These are phyloP conservation scores for Camellia granthamiana DNA, from an alignment of 148 eudicot species.

Conservation along the genomic window DNA sequence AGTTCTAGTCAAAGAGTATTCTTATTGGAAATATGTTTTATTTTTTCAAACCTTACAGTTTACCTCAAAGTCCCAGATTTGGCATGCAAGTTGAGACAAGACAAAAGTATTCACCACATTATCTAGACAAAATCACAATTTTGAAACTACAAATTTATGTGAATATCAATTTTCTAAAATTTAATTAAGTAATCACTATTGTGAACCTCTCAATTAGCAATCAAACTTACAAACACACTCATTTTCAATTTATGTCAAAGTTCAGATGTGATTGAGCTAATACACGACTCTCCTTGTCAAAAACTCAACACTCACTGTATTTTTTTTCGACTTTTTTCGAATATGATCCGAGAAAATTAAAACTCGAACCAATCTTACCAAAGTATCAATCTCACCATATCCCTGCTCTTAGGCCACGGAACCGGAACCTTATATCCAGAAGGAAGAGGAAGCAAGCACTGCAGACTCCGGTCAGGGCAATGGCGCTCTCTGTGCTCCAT, in stretches of 20 bases:
- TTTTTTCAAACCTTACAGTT: neutral
- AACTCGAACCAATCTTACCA: slow-evolving; percentile 56
- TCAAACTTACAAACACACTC: neutral
- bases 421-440: slow-evolving; percentile 71
- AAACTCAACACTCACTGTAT: neutral
- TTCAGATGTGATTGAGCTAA: neutral
- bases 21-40: too few relatives aligned
- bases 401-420: slow-evolving; percentile 92
- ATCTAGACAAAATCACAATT: neutral
- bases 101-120: neutral
- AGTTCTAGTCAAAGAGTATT: neutral
- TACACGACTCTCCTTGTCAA: neutral
- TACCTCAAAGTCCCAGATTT: neutral
- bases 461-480: slow-evolving; percentile 48
- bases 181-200: neutral
- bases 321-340: neutral
- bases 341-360: neutral
- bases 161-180: neutral
- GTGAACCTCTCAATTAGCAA: neutral
- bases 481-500: slow-evolving; percentile 95
- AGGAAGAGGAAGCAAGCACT: slow-evolving; percentile 72
- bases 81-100: neutral
- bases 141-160: neutral
- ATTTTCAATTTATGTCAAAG: neutral
- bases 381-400: slow-evolving; percentile 89